Base-by-base conservation (phyloP, 331 rosid genomes). In the Rosa hybrid region DNA sequence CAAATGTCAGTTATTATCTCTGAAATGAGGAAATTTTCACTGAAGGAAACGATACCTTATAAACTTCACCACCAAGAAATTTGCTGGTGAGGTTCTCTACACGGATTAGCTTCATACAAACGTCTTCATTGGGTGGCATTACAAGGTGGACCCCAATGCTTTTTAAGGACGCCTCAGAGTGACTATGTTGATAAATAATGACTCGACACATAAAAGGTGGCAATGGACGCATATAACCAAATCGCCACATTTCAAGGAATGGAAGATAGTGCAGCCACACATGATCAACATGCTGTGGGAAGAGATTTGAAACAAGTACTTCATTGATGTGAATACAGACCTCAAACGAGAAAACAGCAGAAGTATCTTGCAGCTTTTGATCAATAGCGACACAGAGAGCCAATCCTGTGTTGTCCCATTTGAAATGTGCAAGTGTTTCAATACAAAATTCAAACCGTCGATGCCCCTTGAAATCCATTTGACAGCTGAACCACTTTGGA, bases 321-420 rank as follows among this genome's bases (percentile, higher is more conserved):
- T 69, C 38, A 69, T 20, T 2, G 2, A 70, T 0, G 38, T 44
- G 3, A 21, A 70, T 44, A 34, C 0, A 16, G 20, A 51, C 20
- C 7, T 4, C 7, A 51, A n/a, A 7, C 0, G 0, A 56, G 8
- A 1, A 3, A 0, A 49, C 3, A 0, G 3, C 0, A 13, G 0
- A 14, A 3, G 38, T 34, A 49, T 45, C 49, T 50, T 50, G 4
- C 34, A 2, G 14, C 4, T 11, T 23, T 21, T 2, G 0, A 60
- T 10, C n/a, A 3, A 23, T 3, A 71, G 18, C 9, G 16, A 38
- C 45, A 72, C 46, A 72, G 0, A 72, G 0, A 50, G 76, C 45
- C 25, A 72, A 7, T 14, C 62, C 63, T 8, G 39, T 27, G 8
- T 17, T 49, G 44, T 72, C 63, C 45, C 13, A 30, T 30, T 49